Base-by-base conservation (phyloP, 805 yeast genomes). In the Wickerhamia fluorescens region DNA sequence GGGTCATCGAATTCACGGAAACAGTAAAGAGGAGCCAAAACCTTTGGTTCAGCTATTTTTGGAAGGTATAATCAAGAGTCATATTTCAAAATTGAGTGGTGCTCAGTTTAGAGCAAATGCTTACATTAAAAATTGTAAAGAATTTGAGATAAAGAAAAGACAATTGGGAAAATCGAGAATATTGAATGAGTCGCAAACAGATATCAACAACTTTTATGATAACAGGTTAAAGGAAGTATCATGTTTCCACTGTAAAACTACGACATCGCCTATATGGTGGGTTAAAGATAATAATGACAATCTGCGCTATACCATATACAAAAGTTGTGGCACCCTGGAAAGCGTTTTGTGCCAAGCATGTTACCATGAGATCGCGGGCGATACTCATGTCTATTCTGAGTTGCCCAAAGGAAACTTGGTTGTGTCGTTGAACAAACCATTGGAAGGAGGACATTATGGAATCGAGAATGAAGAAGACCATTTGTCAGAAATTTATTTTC, bases 31-130 rank as follows among this genome's bases (percentile, higher is more conserved):
- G 21, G 56, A 45, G 15, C n/a, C n/a, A n/a, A 49, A 44, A 29
- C 62, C 78, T 14, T 38, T 70, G 17, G 41, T 71, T 8, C 58
- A 51, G 34, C 41, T 60, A 20, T 71, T 56, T 46, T 41, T 57
- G 22, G 65, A 54, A 29, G 75, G 60, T 34, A 20, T 58, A 8
- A 24, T 40, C 8, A 51, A 41, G 26, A 12, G 14, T 16, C 32
- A 25, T 9, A 21, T 17, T 10, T 26, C 33, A 14, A 42, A 40
- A 21, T 25, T 46, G 7, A 46, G 45, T 1, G 68, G 68, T 1
- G 57, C 62, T 4, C 59, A 56, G 25, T 42, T 50, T 16, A 43
- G 44, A 14, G 53, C 68, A 2, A 41, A 42, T 26, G 48, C 43
- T 29, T 61, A 57, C 42, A 37, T 57, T 5, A 35, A 44, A 7